Evolutionary conservation across 163 green algal species (phyloP).

Genomic region (Coccomyxa subellipsoidea): DNA sequence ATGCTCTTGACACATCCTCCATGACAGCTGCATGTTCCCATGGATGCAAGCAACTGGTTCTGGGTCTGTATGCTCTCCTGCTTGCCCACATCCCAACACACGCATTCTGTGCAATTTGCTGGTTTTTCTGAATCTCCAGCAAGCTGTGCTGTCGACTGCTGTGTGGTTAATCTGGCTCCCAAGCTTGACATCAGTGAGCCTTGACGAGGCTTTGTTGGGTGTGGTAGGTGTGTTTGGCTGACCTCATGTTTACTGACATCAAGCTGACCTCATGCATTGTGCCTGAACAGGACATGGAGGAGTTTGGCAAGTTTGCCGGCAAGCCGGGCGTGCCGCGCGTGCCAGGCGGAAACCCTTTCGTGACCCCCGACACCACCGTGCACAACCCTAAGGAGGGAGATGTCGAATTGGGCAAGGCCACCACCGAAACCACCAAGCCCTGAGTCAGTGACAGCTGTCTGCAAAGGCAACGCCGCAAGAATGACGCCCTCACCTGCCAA

Average conservation of each 20-base stretch:
- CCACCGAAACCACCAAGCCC: background rate
- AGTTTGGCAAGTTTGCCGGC: background rate
- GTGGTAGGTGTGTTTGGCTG: background rate
- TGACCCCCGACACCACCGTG: background rate
- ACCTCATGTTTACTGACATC: background rate
- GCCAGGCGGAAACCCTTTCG: background rate
- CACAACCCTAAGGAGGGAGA: background rate
- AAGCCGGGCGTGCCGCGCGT: background rate
- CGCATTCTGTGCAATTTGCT: too few relatives aligned
- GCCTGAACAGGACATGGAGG: slow-evolving; percentile 1
- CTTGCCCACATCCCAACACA: too few relatives aligned
- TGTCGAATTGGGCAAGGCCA: background rate
- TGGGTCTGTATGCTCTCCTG: too few relatives aligned
- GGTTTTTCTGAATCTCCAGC: too few relatives aligned
- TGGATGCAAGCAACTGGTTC: too few relatives aligned
- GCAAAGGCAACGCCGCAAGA: background rate
- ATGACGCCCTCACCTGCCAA: background rate
- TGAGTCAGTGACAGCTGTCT: background rate
- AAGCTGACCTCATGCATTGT: background rate
- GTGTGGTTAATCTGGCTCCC: too few relatives aligned
- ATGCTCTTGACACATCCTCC: too few relatives aligned
- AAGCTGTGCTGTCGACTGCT: too few relatives aligned
- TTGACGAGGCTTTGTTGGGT: too few relatives aligned
- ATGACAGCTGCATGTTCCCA: too few relatives aligned
- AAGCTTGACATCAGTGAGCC: too few relatives aligned